phyloP scores from a whole-genome alignment of 169 alveolate genomes.

The Miamiensis avidus region DNA sequence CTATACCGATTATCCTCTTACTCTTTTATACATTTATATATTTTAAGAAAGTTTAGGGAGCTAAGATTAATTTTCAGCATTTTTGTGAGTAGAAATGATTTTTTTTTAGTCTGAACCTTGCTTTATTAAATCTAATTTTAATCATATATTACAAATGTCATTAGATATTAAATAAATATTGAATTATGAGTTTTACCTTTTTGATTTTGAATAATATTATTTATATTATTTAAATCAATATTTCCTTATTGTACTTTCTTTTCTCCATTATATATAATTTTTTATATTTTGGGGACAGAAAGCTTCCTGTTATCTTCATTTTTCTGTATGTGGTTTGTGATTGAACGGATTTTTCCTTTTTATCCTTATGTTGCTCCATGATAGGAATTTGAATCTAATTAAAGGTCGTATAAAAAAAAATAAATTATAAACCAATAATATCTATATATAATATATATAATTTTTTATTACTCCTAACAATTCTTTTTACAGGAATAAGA shows the following conservation, averaged over 20 bases:
- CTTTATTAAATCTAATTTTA: no score
- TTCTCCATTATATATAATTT: no score
- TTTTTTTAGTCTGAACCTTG: neutral
- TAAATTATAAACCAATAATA: no score
- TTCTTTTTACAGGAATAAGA: slow-evolving; percentile 34
- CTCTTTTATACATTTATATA: neutral
- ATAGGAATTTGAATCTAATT: no score
- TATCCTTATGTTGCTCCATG: no score
- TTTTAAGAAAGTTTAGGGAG: neutral
- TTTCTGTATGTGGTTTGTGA: no score
- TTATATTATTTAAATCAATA: neutral
- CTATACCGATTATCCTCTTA: neutral
- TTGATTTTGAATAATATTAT: neutral
- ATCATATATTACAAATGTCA: neutral
- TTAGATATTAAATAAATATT: neutral
- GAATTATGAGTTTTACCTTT: no score
- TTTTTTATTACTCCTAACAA: neutral
- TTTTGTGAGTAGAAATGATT: neutral
- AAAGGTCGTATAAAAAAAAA: neutral
- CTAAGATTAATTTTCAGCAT: neutral
- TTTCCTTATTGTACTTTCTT: no score
- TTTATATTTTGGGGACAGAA: no score
- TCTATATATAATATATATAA: no score
- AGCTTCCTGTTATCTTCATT: no score
- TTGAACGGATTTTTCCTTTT: no score